A percentile compares a stretch with the other conserved stretches of the same genome.
phyloP scores from a whole-genome alignment of 345 rosid genomes.

The Hevea brasiliensis region DNA sequence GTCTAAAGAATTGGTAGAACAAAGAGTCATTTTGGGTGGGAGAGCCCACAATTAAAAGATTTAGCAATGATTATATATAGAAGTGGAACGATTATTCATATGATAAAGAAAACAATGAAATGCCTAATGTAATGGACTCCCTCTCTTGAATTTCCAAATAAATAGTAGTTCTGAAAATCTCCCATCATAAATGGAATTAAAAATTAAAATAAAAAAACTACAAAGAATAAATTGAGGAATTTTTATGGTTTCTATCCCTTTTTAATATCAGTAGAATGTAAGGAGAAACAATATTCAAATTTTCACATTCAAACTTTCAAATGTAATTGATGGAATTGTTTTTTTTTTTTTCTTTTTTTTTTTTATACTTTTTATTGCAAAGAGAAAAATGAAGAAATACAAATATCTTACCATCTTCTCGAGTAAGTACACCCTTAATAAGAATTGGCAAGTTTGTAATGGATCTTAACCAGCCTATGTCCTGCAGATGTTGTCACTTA shows the following conservation, averaged over 20 bases:
- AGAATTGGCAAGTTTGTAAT: constrained; percentile 70
- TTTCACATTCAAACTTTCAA: background rate
- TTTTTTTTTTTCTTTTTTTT: background rate
- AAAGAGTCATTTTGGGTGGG: background rate
- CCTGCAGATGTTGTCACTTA: constrained; percentile 44
- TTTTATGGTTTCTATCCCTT: background rate
- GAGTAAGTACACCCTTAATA: constrained; percentile 75
- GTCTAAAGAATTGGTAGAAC: background rate
- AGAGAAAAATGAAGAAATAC: background rate
- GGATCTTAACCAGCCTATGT: constrained; percentile 75
- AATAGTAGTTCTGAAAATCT: background rate
- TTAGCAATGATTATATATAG: background rate
- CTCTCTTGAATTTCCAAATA: background rate
- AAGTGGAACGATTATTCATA: background rate
- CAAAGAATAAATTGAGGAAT: background rate
- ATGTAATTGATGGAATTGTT: background rate
- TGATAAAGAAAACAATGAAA: background rate
- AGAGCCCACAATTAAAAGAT: background rate
- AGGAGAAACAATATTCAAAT: background rate
- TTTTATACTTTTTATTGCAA: background rate
- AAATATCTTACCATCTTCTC: constrained; percentile 68
- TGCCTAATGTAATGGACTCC: background rate
- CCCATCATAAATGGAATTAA: background rate
- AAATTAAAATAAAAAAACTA: background rate
- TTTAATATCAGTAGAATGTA: background rate